These are phyloP conservation scores for Fusarium paranaense DNA, from an alignment of 2,329 filamentous ascomycete genomes.

Conservation along the genomic window DNA sequence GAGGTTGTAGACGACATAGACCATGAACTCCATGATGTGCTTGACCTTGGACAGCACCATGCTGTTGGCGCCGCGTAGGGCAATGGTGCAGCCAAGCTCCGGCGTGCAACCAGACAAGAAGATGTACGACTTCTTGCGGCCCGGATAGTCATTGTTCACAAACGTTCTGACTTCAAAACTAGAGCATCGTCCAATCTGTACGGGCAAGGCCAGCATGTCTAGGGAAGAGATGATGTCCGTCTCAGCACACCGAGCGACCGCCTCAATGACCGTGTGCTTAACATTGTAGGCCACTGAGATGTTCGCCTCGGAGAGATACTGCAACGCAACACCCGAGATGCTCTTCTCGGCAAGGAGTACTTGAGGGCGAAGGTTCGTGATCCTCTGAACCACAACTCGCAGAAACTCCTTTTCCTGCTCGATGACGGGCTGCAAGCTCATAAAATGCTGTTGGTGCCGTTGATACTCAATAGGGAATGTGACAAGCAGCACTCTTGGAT, in stretches of 20 bases:
- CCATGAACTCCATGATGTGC: slow-evolving; percentile 97
- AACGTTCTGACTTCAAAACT: slow-evolving; percentile 97
- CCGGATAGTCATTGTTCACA: slow-evolving; percentile 78
- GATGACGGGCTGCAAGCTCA: slow-evolving; percentile 97
- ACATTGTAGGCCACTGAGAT: slow-evolving; percentile 97
- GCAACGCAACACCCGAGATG: slow-evolving; percentile 89
- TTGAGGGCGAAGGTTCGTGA: slow-evolving; percentile 85
- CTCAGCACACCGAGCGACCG: slow-evolving; percentile 91
- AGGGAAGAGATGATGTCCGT: slow-evolving; percentile 94
- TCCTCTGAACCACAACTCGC: slow-evolving; percentile 89
- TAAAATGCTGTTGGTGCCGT: slow-evolving; percentile 87
- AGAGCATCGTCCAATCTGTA: slow-evolving; percentile 82
- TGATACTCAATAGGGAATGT: slow-evolving; percentile 97
- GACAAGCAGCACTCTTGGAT: slow-evolving; percentile 90
- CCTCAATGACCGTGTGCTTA: slow-evolving; percentile 94
- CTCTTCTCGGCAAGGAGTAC: slow-evolving; percentile 92
- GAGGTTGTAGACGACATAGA: slow-evolving; percentile 97
- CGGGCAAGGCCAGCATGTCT: slow-evolving; percentile 83
- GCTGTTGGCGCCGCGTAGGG: slow-evolving; percentile 83
- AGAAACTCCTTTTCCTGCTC: slow-evolving; percentile 96
- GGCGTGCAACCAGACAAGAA: slow-evolving; percentile 92
- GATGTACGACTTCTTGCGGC: slow-evolving; percentile 92
- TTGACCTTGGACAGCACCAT: slow-evolving; percentile 83
- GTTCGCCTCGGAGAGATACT: slow-evolving; percentile 87
- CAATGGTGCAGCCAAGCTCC: slow-evolving; percentile 94